phyloP scores from a whole-genome alignment of 805 yeast genomes.

The Kluyveromyces starmeri region DNA sequence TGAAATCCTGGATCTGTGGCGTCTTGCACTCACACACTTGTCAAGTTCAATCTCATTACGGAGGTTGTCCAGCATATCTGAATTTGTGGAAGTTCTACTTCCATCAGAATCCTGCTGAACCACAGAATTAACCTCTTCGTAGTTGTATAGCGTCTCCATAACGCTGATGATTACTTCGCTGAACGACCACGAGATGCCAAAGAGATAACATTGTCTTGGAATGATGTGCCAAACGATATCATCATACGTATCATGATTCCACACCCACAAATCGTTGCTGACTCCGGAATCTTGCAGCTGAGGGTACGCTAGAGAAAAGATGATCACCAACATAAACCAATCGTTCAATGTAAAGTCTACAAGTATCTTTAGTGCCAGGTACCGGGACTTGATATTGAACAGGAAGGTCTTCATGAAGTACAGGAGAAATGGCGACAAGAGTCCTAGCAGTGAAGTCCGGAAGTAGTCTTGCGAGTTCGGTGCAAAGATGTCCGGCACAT shows the following conservation, averaged over 20 bases:
- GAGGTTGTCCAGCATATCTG: constrained; percentile 13
- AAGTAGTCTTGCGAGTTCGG: constrained; percentile 34
- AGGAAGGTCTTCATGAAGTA: constrained; percentile 25
- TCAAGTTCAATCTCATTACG: constrained; percentile 29
- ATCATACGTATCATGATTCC: constrained; percentile 8
- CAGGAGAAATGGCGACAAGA: constrained; percentile 29
- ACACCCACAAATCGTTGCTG: neutral
- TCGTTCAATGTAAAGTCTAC: constrained; percentile 28
- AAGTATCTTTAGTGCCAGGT: constrained; percentile 24
- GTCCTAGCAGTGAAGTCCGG: constrained; percentile 30
- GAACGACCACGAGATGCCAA: constrained; percentile 32
- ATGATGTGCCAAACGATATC: constrained; percentile 33
- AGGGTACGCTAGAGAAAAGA: constrained; percentile 34
- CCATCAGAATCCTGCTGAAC: constrained; percentile 3
- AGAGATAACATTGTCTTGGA: constrained; percentile 32
- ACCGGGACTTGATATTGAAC: constrained; percentile 22
- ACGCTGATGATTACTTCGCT: constrained; percentile 27
- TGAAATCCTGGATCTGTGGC: constrained; percentile 28
- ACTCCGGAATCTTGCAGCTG: constrained; percentile 26
- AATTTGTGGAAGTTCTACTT: constrained; percentile 1
- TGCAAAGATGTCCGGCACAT: constrained; percentile 25
- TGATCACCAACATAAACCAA: constrained; percentile 30
- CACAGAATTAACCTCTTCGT: constrained; percentile 17
- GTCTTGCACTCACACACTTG: constrained; percentile 31
- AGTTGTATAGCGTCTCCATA: constrained; percentile 18